Conservation (phyloP, 768 basidiomycete genomes). For the Lentinula guzmanii region DNA sequence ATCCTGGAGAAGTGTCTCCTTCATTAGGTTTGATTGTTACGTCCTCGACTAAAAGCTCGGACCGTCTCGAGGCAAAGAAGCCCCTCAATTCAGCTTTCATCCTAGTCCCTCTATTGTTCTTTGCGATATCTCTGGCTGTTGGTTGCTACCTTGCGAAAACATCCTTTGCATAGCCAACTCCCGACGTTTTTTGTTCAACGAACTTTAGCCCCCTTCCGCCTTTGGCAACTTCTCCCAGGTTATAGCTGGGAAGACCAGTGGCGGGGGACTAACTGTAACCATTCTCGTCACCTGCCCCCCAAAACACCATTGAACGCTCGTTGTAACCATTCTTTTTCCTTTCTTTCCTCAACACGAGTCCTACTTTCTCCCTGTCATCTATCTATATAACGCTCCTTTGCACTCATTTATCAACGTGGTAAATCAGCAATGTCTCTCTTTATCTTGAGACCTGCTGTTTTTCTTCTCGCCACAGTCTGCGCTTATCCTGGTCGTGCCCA, state of each 20-base stretch:
- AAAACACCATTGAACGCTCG: neutral
- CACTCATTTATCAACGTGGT: neutral
- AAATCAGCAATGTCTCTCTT: slow-evolving; percentile 1
- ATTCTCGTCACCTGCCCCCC: neutral
- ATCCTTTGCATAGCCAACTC: neutral
- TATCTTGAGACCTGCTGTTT: neutral
- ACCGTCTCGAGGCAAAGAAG: neutral
- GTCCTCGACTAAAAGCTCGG: neutral
- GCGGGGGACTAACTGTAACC: neutral
- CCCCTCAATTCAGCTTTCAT: neutral
- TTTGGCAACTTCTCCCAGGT: neutral
- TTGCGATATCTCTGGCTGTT: neutral
- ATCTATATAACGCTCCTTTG: neutral
- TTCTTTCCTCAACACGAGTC: neutral
- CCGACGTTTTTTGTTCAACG: neutral
- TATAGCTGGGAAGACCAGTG: neutral
- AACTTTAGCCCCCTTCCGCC: neutral
- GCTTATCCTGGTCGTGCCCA: neutral
- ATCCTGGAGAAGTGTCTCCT: neutral
- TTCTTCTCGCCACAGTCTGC: neutral
- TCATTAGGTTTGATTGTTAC: neutral
- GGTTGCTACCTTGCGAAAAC: neutral
- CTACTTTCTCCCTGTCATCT: neutral
- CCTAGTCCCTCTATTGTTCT: neutral
- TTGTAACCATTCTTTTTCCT: neutral